phyloP scores from a whole-genome alignment of 768 basidiomycete genomes.

The Tylopilus sp. region DNA sequence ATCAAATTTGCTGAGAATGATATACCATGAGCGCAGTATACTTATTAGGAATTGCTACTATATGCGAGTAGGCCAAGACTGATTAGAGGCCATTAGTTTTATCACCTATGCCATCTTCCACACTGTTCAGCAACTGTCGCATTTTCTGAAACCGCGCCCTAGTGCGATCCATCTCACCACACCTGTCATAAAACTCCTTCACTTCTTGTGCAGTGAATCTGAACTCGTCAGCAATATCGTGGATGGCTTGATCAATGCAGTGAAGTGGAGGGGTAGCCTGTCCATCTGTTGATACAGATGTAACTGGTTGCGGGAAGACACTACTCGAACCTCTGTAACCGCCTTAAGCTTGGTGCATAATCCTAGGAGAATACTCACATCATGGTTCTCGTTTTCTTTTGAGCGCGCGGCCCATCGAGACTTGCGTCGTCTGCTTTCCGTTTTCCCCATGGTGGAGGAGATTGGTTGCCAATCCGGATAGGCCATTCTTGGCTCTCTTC shows the following conservation, averaged over 20 bases:
- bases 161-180: conserved; percentile 67
- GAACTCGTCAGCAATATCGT: conserved; percentile 64
- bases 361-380: conserved; percentile 33
- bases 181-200: conserved; percentile 71
- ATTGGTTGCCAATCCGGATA: conserved; percentile 56
- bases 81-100: conserved; percentile 6
- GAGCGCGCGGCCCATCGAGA: conserved; percentile 21
- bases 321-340: conserved; percentile 2
- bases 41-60: neutral
- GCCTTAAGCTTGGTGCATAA: neutral
- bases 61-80: neutral
- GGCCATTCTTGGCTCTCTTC: conserved; percentile 62
- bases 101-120: conserved; percentile 18
- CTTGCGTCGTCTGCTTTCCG: conserved; percentile 44
- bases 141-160: conserved; percentile 63
- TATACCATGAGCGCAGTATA: conserved; percentile 21
- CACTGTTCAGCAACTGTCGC: conserved; percentile 44
- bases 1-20: conserved; percentile 67
- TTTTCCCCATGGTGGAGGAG: conserved; percentile 71
- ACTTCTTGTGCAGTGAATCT: conserved; percentile 77
- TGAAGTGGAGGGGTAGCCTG: conserved; percentile 38
- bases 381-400: conserved; percentile 45
- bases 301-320: conserved; percentile 3
- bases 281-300: conserved; percentile 2
- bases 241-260: conserved; percentile 62